Conservation (phyloP, 495 filamentous ascomycete species). For the Talaromyces wortmannii region DNA sequence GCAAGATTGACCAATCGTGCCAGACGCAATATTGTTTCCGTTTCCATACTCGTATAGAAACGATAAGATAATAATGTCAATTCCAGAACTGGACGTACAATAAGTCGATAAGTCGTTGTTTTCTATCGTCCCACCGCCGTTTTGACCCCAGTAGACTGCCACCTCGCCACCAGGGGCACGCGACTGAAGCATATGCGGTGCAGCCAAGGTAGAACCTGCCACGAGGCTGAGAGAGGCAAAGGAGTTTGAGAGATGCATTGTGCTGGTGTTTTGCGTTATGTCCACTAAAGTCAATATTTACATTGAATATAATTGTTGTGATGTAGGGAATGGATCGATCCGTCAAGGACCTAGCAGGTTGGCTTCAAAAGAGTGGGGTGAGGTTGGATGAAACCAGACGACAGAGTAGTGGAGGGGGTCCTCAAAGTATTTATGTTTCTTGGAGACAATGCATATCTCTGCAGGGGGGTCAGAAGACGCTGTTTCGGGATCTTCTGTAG, state of each 20-base stretch:
- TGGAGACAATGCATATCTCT: too few species aligned
- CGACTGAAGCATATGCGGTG: slow-evolving; percentile 15
- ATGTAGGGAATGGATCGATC: not conserved
- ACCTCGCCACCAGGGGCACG: slow-evolving; percentile 20
- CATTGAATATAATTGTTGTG: not conserved
- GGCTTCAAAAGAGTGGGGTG: not conserved
- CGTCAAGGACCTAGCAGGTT: not conserved
- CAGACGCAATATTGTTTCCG: slow-evolving; percentile 16
- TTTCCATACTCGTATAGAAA: slow-evolving; percentile 39
- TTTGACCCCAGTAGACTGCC: slow-evolving; percentile 40
- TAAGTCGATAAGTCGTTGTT: slow-evolving; percentile 36
- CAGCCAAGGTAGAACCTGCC: slow-evolving; percentile 16
- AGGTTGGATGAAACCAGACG: not conserved
- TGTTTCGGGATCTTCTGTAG: not conserved
- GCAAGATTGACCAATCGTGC: slow-evolving; percentile 20
- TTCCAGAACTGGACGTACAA: slow-evolving; percentile 24
- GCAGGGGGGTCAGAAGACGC: not conserved
- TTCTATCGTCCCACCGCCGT: slow-evolving; percentile 29
- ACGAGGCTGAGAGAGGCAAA: slow-evolving; percentile 19
- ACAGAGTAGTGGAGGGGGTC: not conserved
- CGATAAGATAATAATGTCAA: slow-evolving; percentile 45
- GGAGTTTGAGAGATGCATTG: slow-evolving; percentile 21
- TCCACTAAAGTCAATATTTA: not conserved
- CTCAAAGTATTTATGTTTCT: not conserved
- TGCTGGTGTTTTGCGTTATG: not conserved